Base-by-base conservation (phyloP, 495 filamentous ascomycete genomes). In the Daldinia grandis region DNA sequence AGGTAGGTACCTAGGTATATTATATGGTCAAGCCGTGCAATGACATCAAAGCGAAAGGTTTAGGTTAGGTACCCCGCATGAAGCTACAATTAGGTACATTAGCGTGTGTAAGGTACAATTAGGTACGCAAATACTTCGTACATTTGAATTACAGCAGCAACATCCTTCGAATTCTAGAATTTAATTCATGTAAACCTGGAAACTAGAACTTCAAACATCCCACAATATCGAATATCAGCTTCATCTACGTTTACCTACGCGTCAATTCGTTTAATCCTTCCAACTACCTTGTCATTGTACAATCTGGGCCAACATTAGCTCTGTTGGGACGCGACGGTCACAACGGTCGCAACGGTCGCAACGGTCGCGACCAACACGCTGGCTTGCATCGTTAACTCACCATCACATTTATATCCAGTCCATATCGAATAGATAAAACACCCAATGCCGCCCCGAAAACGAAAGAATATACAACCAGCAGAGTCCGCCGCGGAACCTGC, bases 381-480 rank as follows among this genome's bases (percentile, higher is more conserved):
- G 19, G 7, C 25, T 60, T 49, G 38, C 40, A 19, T 31, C 58
- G 19, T 17, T 58, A 40, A 40, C 35, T 42, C 6, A 5, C 15
- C 9, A 38, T 58, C 2, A 27, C 17, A 24, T 21, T 47, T 21
- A 21, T 6, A 17, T 42, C 4, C 38, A 19, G 17, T 47, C 17
- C 7, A 47, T 24, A 51, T 28, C 47, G 21, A 27, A n/a, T 3
- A 14, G 25, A 28, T 10, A 53, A 53, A 8, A 30, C 14, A 53
- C 30, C 10, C 49, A 64, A 76, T 76, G 75, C 72, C 75, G 4
- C 72, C 75, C 0, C 68, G 62, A 47, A 71, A 47, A 62, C 69
- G 67, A 24, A 66, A 64, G 17, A 61, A 58, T 35, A 24, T 40
- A 40, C 40, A 50, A 40, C 33, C 38, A 8, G 38, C 27, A 17